Base-by-base conservation (phyloP, 2,329 filamentous ascomycete genomes). In the Calonectria montana region DNA sequence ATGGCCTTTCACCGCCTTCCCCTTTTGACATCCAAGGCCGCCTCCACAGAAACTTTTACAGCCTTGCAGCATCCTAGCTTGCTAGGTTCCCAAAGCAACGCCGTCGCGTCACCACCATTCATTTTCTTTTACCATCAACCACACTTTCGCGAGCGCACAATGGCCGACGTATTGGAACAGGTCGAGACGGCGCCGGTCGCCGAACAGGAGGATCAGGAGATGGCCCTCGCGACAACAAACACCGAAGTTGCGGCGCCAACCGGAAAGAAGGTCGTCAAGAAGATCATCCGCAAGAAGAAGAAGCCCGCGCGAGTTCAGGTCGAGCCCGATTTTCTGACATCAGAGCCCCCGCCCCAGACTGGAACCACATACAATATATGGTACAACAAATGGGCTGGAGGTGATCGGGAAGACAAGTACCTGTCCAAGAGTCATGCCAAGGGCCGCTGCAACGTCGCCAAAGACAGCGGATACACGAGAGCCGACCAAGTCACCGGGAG, bases 321-420 rank as follows among this genome's bases (percentile, higher is more conserved):
- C 79, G 97, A 99, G 80, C 91, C 95, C 2, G 91, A 93, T 47
- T 92, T 92, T 50, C 90, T 97, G 84, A 94, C 93, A 78, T 93
- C 93, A 39, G 95, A 98, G 78, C 93, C 94, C 4, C 95, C 96
- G 18, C 94, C 94, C 1, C 96, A 98, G 80, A 98, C 96, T 0
- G 97, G 97, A 65, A 97, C 94, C 0, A 95, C 96, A 70, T 99
- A 97, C 89, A 99, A 99, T 53, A 75, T 97, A 80, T 98, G 96
- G 96, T 98, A 98, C 86, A 98, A 98, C 87, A 98, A 98, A 85
- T 98, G 96, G 96, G 94, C 93, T 1, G 97, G 97, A 76, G 97
- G 97, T 80, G 97, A 99, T 84, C 91, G 95, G 72, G 96, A 98
- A 81, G 95, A 97, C 86, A 95, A 96, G 78, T 95, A 96, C 80